Evolutionary conservation across 2,329 filamentous ascomycete species (phyloP).

Genomic region (Scedosporium aurantiacum): DNA sequence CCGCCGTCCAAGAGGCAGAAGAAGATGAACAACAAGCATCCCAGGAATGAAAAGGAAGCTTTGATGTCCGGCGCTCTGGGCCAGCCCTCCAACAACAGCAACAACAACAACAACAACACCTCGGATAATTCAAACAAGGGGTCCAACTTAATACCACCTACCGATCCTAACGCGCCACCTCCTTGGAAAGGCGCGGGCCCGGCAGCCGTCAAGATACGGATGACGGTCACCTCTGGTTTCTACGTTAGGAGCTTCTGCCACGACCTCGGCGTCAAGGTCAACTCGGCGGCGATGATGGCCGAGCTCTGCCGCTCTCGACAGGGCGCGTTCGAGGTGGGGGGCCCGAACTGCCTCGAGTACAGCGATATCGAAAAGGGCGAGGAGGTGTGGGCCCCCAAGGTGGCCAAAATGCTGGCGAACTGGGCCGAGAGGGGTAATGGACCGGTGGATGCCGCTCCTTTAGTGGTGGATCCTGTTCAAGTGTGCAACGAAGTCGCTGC

Average conservation of each 20-base stretch:
- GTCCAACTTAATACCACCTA: slow-evolving; percentile 41
- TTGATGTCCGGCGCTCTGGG: slow-evolving; percentile 50
- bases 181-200: slow-evolving; percentile 53
- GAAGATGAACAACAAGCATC: slow-evolving; percentile 16
- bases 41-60: slow-evolving; percentile 20
- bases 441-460: slow-evolving; percentile 5
- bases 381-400: slow-evolving; percentile 68
- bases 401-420: slow-evolving; percentile 36
- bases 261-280: slow-evolving; percentile 74
- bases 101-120: slow-evolving; percentile 17
- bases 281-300: slow-evolving; percentile 77
- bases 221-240: slow-evolving; percentile 92
- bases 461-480: background rate
- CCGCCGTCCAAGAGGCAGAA: slow-evolving; percentile 27
- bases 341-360: slow-evolving; percentile 66
- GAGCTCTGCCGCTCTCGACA: slow-evolving; percentile 72
- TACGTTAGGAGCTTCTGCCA: slow-evolving; percentile 92
- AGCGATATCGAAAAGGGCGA: slow-evolving; percentile 66
- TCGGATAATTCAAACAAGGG: slow-evolving; percentile 25
- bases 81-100: slow-evolving; percentile 28
- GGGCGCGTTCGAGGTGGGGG: slow-evolving; percentile 63
- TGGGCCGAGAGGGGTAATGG: slow-evolving; percentile 20
- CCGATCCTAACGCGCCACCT: slow-evolving; percentile 35
- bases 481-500: background rate
- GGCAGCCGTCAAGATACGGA: slow-evolving; percentile 69